Evolutionary conservation across 768 basidiomycete genomes (phyloP).

Genomic region (Naganishia kalamii): DNA sequence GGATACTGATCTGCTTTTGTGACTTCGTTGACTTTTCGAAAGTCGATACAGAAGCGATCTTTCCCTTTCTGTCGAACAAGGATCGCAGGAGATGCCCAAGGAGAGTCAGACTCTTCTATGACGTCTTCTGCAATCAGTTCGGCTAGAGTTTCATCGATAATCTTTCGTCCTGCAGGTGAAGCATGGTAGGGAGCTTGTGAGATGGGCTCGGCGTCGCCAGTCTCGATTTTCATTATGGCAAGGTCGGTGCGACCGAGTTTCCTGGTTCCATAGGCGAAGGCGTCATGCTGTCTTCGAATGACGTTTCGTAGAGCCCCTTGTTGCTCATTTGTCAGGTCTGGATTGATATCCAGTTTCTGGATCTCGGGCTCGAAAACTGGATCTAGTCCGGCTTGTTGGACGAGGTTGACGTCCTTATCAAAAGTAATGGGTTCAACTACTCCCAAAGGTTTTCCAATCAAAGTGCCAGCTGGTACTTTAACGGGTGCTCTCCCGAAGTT

Average conservation of each 20-base stretch:
- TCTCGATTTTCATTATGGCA: too few species aligned
- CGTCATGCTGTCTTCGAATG: background rate
- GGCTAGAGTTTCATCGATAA: constrained; percentile 15
- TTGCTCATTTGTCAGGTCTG: too few species aligned
- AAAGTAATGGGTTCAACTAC: too few species aligned
- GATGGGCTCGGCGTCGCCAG: too few species aligned
- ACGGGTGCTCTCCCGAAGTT: background rate
- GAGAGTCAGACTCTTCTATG: constrained; percentile 23
- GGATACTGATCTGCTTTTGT: constrained; percentile 20
- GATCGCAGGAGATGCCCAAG: constrained; percentile 21
- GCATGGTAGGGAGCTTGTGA: constrained; percentile 13
- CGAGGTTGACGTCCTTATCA: too few species aligned
- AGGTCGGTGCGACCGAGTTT: background rate
- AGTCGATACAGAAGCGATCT: constrained; percentile 22
- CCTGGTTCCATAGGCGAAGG: background rate
- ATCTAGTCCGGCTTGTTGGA: too few species aligned
- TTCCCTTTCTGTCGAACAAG: constrained; percentile 22
- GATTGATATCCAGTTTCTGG: too few species aligned
- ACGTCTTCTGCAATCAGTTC: constrained; percentile 19
- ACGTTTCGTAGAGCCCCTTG: too few species aligned
- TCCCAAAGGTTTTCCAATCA: background rate
- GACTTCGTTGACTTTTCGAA: constrained; percentile 20
- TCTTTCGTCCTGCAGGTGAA: constrained; percentile 1
- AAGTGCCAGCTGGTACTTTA: background rate
- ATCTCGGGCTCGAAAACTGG: too few species aligned